phyloP scores from a whole-genome alignment of 495 filamentous ascomycete genomes.

The Xanthoparmelia taractica region DNA sequence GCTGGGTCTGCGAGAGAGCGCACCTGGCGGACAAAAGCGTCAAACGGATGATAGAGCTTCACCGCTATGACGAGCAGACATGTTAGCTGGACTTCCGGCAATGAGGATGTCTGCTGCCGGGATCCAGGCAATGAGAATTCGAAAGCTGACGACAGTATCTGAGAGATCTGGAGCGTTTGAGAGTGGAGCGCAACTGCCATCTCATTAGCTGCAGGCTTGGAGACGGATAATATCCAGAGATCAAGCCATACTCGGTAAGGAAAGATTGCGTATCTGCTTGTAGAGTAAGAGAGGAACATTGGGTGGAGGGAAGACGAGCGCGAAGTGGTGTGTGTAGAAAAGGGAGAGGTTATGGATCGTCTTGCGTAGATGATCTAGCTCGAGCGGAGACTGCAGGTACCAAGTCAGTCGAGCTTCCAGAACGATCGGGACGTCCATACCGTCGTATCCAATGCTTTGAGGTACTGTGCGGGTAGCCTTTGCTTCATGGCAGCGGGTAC shows the following conservation, averaged over 20 bases:
- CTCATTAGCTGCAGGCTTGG: constrained; percentile 20
- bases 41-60: constrained; percentile 70
- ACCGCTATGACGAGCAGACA: constrained; percentile 65
- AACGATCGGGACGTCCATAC: constrained; percentile 34
- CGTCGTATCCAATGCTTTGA: constrained; percentile 48
- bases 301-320: constrained; percentile 61
- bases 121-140: constrained; percentile 40
- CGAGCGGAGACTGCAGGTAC: constrained; percentile 27
- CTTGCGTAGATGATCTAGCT: constrained; percentile 54
- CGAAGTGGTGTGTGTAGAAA: constrained; percentile 59
- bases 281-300: constrained; percentile 60
- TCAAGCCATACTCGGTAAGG: constrained; percentile 61
- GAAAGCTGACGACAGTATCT: constrained; percentile 49
- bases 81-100: constrained; percentile 70
- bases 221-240: neutral
- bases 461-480: constrained; percentile 53
- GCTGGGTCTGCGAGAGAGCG: constrained; percentile 51
- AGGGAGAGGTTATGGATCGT: constrained; percentile 51
- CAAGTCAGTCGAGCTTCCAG: constrained; percentile 7
- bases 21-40: constrained; percentile 45
- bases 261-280: constrained; percentile 62
- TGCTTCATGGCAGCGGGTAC: constrained; percentile 62
- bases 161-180: constrained; percentile 49
- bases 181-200: constrained; percentile 63
- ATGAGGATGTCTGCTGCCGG: constrained; percentile 32